Base-by-base conservation (phyloP, 495 filamentous ascomycete genomes). In the Staphylotrichum tortipilum region DNA sequence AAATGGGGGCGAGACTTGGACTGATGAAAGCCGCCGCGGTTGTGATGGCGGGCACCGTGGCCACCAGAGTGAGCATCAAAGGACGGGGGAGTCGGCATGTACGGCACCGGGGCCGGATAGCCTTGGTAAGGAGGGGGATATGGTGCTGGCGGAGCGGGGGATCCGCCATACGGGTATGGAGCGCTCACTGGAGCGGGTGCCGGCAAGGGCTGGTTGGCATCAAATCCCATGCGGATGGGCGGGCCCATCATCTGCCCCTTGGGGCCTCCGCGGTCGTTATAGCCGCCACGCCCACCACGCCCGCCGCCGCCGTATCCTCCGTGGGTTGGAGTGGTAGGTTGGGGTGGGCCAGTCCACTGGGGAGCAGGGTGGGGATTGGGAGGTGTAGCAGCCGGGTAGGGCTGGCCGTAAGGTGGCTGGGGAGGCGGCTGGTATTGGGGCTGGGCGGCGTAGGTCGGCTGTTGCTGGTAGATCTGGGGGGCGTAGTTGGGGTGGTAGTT, bases 171-270 rank as follows among this genome's bases (percentile, higher is more conserved):
- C 5, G 66, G 63, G 39, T 76, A 71, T 21, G 65, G 66, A 62
- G 69, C 65, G 49, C 68, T 59, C 61, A 75, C 76, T 61, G 68
- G 72, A 57, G 68, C 65, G 19, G 68, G 61, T 21, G 54, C 43
- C 7, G 67, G 59, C 53, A 65, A 73, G 30, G 63, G 47, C 22
- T 57, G 60, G 22, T 60, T 55, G 44, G 63, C 58, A 33, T 81
- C 78, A 61, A 77, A 76, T 3, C 78, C 77, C 68, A 81, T 78
- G 24, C 72, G 73, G 52, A 81, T 73, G 0, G 77, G 77, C 29
- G 78, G 74, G 1, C 74, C 77, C 73, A 83, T 78, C 47, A 80
- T 61, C 37, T 73, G 68, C 14, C 72, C 68, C 52, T 74, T 75
- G 44, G 63, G 59, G 2, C 61, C 66, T 21, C 64, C 61, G 45